Evolutionary conservation across 305 asterid genomes (phyloP).

Genomic region (Rubia peregrina): DNA sequence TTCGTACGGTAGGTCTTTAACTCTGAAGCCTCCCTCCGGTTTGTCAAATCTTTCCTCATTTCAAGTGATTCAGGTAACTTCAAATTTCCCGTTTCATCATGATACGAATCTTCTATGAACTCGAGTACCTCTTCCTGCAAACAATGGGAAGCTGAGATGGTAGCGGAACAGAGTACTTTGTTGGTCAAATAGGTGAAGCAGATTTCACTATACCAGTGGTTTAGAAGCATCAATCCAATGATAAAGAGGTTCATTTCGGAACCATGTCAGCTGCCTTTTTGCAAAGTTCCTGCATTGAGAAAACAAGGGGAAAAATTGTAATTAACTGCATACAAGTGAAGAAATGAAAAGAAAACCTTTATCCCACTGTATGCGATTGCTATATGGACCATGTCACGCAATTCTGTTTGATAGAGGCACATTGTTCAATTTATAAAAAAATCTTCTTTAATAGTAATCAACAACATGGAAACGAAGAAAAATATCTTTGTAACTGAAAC

Average conservation of each 20-base stretch:
- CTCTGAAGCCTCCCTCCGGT: slow-evolving; percentile 36
- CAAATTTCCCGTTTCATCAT: slow-evolving; percentile 37
- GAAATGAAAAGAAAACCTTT: too few species aligned
- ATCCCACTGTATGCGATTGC: too few species aligned
- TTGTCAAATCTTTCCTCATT: slow-evolving; percentile 60
- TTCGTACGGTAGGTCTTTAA: slow-evolving; percentile 65
- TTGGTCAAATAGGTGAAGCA: not conserved
- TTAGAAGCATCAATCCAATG: slow-evolving; percentile 92
- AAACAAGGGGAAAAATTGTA: not conserved
- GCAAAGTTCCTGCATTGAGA: slow-evolving; percentile 72
- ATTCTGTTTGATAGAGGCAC: too few species aligned
- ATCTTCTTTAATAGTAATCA: too few species aligned
- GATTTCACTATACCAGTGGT: slow-evolving; percentile 52
- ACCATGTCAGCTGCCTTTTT: slow-evolving; percentile 94
- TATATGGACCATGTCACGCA: too few species aligned
- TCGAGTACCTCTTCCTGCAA: slow-evolving; percentile 64
- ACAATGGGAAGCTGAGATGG: slow-evolving; percentile 6
- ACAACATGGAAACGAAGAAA: too few species aligned
- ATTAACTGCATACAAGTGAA: not conserved
- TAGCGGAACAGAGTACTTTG: slow-evolving; percentile 2
- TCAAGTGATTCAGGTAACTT: slow-evolving; percentile 59
- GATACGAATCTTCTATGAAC: slow-evolving; percentile 64
- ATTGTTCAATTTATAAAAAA: too few species aligned
- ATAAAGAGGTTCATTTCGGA: slow-evolving; percentile 84
- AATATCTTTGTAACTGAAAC: not conserved